phyloP scores from a whole-genome alignment of 495 filamentous ascomycete genomes.

The Neohortaea acidophila region DNA sequence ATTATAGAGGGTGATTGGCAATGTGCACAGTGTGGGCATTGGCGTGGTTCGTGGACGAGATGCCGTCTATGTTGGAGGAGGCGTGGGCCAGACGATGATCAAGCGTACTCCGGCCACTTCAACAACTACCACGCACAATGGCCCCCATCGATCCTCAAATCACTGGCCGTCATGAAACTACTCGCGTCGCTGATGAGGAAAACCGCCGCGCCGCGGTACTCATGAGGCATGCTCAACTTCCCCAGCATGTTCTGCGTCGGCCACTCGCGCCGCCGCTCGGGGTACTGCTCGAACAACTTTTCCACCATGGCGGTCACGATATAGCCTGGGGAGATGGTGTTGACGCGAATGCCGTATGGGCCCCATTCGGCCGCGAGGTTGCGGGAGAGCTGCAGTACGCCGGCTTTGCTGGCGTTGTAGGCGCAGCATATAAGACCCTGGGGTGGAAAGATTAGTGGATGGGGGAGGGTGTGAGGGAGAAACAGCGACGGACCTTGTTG shows the following conservation, averaged over 20 bases:
- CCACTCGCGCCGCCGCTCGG: conserved; percentile 65
- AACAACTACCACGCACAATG: conserved; percentile 27
- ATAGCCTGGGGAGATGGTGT: conserved; percentile 89
- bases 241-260: conserved; percentile 80
- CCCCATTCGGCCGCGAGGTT: conserved; percentile 89
- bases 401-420: conserved; percentile 86
- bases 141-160: conserved; percentile 27
- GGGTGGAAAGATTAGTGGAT: background rate
- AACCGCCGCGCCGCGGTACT: conserved; percentile 44
- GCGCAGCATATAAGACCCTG: conserved; percentile 60
- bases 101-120: no score
- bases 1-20: background rate
- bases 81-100: no score
- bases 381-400: conserved; percentile 65
- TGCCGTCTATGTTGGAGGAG: no score
- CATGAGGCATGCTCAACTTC: conserved; percentile 59
- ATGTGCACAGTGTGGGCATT: background rate
- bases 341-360: conserved; percentile 72
- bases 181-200: conserved; percentile 79
- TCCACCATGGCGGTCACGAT: conserved; percentile 88
- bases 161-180: conserved; percentile 51
- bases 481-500: conserved; percentile 36
- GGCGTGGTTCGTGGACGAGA: background rate
- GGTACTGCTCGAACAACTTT: conserved; percentile 56
- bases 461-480: background rate